These are phyloP conservation scores for Pseudotsuga menziesii DNA, from an alignment of 75 land plant species.

Conservation along the genomic window DNA sequence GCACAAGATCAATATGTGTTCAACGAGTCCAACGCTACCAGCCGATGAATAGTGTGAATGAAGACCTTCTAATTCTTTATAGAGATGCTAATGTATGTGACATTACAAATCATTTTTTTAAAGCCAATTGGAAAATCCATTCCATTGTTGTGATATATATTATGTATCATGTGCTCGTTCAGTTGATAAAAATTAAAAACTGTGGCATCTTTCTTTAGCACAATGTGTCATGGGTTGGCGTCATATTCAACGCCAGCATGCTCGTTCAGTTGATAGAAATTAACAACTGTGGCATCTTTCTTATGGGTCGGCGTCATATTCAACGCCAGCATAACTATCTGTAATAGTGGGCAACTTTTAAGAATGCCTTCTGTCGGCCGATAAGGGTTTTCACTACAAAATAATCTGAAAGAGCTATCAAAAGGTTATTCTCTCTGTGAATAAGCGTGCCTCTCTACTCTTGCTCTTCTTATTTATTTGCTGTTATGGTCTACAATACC, in stretches of 20 bases:
- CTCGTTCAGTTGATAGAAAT: too few species aligned
- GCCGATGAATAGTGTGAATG: constrained; percentile 23
- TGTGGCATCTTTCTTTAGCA: neutral
- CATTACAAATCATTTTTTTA: neutral
- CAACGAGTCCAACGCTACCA: constrained; percentile 62
- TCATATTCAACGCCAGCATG: neutral
- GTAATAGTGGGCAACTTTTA: neutral
- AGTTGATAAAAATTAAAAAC: neutral
- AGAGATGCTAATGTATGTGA: neutral
- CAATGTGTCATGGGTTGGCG: neutral
- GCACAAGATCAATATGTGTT: constrained; percentile 59
- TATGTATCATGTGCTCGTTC: neutral
- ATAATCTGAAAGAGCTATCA: neutral
- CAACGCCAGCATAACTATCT: neutral
- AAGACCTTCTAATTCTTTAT: neutral
- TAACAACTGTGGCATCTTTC: too few species aligned
- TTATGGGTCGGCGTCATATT: neutral
- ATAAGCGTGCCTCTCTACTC: neutral
- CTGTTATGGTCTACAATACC: neutral
- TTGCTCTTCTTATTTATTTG: neutral
- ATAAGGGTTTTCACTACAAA: neutral
- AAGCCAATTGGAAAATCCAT: neutral
- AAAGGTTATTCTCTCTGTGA: neutral
- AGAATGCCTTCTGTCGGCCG: neutral
- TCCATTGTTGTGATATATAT: constrained; percentile 2